Evolutionary conservation across 23 red algal genomes (phyloP).

Genomic region (Gracilaria gracilis): DNA sequence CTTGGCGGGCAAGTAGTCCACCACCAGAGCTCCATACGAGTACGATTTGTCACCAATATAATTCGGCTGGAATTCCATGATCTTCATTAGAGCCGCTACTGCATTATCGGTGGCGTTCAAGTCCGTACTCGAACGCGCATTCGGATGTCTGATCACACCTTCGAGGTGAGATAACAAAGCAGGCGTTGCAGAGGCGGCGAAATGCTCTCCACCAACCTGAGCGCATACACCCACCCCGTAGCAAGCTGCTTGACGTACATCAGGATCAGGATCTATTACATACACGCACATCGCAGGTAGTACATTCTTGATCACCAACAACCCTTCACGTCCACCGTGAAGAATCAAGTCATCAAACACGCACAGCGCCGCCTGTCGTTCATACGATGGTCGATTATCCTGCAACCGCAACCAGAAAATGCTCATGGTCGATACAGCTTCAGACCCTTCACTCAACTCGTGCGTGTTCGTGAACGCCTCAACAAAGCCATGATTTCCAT

Average conservation of each 20-base stretch:
- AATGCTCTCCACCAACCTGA: constrained; percentile 71
- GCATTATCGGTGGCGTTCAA: constrained; percentile 89
- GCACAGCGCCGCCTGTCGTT: constrained; percentile 87
- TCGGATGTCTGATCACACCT: constrained; percentile 58
- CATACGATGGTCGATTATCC: constrained; percentile 52
- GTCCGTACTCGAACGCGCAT: constrained; percentile 50
- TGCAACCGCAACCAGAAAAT: constrained; percentile 84
- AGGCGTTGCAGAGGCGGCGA: constrained; percentile 21
- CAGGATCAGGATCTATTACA: constrained; percentile 66
- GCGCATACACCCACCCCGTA: constrained; percentile 92
- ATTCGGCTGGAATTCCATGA: constrained; percentile 79
- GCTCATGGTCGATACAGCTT: constrained; percentile 56
- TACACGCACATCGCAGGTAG: constrained; percentile 83
- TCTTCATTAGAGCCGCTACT: constrained; percentile 80
- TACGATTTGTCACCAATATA: constrained; percentile 39
- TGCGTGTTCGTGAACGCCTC: constrained; percentile 61
- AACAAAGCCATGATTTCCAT: constrained; percentile 58
- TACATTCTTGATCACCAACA: constrained; percentile 50
- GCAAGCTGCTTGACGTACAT: constrained; percentile 85
- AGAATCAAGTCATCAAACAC: constrained; percentile 87
- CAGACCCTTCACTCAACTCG: constrained; percentile 47
- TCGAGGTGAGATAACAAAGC: constrained; percentile 45
- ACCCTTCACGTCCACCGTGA: constrained; percentile 79
- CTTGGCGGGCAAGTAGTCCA: constrained; percentile 82
- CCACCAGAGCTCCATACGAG: constrained; percentile 35